phyloP scores from a whole-genome alignment of 176 grass and related monocot species.

The Dactylis glomerata region DNA sequence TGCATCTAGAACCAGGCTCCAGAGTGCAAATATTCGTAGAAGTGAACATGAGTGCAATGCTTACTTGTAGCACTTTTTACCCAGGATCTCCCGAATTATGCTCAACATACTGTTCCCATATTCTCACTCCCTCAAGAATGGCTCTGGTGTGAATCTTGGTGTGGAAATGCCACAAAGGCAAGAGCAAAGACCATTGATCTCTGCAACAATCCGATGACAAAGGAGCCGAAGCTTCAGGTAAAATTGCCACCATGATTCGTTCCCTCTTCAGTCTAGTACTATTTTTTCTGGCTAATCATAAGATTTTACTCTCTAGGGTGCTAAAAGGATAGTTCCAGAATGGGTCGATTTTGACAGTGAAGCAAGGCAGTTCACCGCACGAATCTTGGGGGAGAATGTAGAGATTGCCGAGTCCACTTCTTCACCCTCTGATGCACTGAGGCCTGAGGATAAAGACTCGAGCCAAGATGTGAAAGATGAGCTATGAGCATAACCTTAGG shows the following conservation, averaged over 20 bases:
- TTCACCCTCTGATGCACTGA: conserved; percentile 38
- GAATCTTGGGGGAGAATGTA: conserved; percentile 60
- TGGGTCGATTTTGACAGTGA: conserved; percentile 86
- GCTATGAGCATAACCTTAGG: conserved; percentile 39
- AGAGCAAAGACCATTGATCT: conserved; percentile 97
- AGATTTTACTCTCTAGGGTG: conserved; percentile 50
- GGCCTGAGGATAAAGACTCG: conserved; percentile 16
- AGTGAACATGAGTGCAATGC: conserved; percentile 26
- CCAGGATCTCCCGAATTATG: conserved; percentile 98
- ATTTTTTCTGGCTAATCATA: not conserved
- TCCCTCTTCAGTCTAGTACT: not conserved
- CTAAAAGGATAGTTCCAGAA: conserved; percentile 90
- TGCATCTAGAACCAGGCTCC: not conserved
- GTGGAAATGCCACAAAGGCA: conserved; percentile 87
- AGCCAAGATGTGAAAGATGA: conserved; percentile 45
- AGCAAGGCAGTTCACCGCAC: conserved; percentile 63
- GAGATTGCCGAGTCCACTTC: conserved; percentile 30
- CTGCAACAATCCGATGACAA: conserved; percentile 99
- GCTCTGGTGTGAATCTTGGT: conserved; percentile 99
- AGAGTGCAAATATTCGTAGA: conserved; percentile 17
- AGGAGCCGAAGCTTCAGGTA: conserved; percentile 99
- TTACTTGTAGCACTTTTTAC: conserved; percentile 30
- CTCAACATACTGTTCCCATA: conserved; percentile 96
- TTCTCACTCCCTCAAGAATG: conserved; percentile 99
- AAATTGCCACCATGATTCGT: conserved; percentile 8